Base-by-base conservation (phyloP, 2,329 filamentous ascomycete genomes). In the Paecilomyces niveus region DNA sequence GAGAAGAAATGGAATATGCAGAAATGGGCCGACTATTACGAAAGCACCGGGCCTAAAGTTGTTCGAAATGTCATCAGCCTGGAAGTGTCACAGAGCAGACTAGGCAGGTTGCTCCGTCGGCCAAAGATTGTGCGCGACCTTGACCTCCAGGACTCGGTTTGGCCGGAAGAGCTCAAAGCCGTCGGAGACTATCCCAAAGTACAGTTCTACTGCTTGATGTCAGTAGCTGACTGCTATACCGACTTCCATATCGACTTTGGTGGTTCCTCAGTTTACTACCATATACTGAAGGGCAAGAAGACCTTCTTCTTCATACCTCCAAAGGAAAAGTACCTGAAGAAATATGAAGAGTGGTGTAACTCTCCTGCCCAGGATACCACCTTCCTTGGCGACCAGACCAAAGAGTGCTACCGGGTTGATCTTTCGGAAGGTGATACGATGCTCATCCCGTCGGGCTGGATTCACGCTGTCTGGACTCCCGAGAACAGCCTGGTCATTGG, bases 171-270 rank as follows among this genome's bases (percentile, higher is more conserved):
- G 53, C 64, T 79, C n/a, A 70, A 79, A 65, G 81, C 82, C 54
- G 79, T 81, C 62, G 79, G 80, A 31, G 80, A 85, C 57, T 84
- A 80, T 58, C 84, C 85, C 6, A 83, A 85, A 59, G 86, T 89
- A 7, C 85, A 87, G 60, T 88, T 86, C 66, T 87, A 87, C 73
- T 86, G 84, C 67, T 74, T 89, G 35, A 89, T 89, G 86, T 88
- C 86, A 4, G 85, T 88, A 22, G 84, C 85, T 11, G 85, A 89
- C 70, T 87, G 85, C 70, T 89, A 87, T 63, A 89, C 86, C 21
- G 86, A 89, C 69, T 89, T 89, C 64, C 86, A 89, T 70, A 86
- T 89, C 67, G 86, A 89, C 67, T 89, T 89, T 70, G 86, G 85
- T 35, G 86, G 86, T 4, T 88, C 86, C 3, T 88, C 85, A 1